Base-by-base conservation (phyloP, 1,284 basidiomycete genomes). In the Tetrapyrgos nigripes region DNA sequence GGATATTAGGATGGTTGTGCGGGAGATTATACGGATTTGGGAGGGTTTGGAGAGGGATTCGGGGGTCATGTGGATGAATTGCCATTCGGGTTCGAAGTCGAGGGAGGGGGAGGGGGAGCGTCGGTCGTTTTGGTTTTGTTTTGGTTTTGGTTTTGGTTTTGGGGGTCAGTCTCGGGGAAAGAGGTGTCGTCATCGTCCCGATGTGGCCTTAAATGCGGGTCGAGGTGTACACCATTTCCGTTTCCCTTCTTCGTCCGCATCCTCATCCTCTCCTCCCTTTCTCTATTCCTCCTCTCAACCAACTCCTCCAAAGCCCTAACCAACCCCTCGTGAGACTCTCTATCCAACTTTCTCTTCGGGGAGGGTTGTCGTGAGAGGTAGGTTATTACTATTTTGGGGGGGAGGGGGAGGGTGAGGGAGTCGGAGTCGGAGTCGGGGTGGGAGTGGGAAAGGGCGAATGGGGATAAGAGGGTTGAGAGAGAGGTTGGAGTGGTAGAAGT, bases 321-420 rank as follows among this genome's bases (percentile, higher is more conserved):
- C 43, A 94, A 73, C 3, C 70, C 74, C 1, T 75, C 72, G 65
- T 93, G 91, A 62, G 88, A 82, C 55, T 84, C 83, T 4, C 78
- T 69, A 3, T 86, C 78, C 62, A 94, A 74, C 64, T 82, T 82
- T 53, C 92, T 73, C 43, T 83, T 68, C 3, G 76, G 72, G 2
- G 76, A 71, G 10, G 62, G 76, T 73, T 93, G 92, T 33, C 92
- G 79, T 56, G 83, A 86, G 64, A 93, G 87, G 67, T 94, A 94
- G 13, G 89, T 91, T 50, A 93, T 84, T 11, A 91, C 81, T 4
- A 91, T 78, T 44, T 73, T 73, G 13, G 76, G 79, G 74, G 31
- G 9, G 31, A 33, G 31, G 8, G 8, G 31, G 31, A 33, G 8
- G 31, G n/a, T n/a, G n/a, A n/a, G n/a, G n/a, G n/a, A n/a, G n/a